Evolutionary conservation across 257 asterid genomes (phyloP), one percentile per base, ranked within the genome.

Genomic region (Mitragyna speciosa): DNA sequence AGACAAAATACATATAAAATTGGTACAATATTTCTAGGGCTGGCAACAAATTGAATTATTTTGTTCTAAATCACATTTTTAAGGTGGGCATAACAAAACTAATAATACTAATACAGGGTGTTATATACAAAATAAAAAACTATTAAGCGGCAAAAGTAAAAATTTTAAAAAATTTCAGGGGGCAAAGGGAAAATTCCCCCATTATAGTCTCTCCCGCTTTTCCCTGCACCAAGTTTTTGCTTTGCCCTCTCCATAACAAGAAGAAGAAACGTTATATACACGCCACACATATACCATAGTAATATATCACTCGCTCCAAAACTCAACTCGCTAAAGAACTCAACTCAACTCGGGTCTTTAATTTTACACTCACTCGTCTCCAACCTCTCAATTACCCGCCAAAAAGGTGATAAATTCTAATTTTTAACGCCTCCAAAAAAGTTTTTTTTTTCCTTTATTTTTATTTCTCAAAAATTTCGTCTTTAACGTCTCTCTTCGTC

Each of bases 321-420:
- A 61, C 31, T n/a, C 5, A 6, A 66, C 71, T 31, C 71, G 16
- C 20, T 36, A 1, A 36, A 1, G 4, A 65, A 64, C 68, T n/a
- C 2, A 28, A 28, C 70, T 65, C 70, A 41, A 24, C 79, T 59
- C 79, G 77, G 41, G 77, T 28, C 52, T 51, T 73, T 49, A 73
- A 67, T 31, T n/a, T 52, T 52, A 54, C 71, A 16, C 36, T 54
- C 77, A 15, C 63, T 39, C 48, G 24, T 49, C 26, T 12, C 20
- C 58, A 3, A 30, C 48, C 64, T 45, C 70, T 85, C 89, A 85
- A 86, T 90, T 87, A 87, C 92, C 90, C 94, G 92, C 96, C 93
- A 87, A 92, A 87, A 92, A 87, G 94, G 90, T 89, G 28, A 75
- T 68, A 47, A 19, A 26, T 81, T 85, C 81, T 81, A 78, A 82